Evolutionary conservation across 306 rosid genomes (phyloP).

Genomic region (Vigna nakashimae): DNA sequence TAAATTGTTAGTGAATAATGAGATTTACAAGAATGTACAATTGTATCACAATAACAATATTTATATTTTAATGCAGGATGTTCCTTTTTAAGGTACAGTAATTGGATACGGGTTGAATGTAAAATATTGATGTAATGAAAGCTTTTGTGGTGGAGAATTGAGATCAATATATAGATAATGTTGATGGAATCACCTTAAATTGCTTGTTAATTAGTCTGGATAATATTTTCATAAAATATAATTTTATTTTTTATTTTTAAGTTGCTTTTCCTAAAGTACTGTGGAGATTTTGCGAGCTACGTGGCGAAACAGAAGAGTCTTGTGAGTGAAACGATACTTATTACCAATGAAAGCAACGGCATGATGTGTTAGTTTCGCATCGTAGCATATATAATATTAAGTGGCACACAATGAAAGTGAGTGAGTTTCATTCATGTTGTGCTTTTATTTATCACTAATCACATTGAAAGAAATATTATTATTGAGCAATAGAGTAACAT

Average conservation of each 20-base stretch:
- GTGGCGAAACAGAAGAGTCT: not conserved
- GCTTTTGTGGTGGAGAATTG: not conserved
- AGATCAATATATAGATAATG: not conserved
- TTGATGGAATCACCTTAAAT: not conserved
- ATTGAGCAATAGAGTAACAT: no score
- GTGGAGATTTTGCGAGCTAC: not conserved
- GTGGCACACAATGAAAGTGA: no score
- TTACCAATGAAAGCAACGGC: no score
- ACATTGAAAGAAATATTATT: no score
- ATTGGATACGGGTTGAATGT: not conserved
- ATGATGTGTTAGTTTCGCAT: no score
- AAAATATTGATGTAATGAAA: not conserved
- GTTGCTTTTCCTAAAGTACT: not conserved
- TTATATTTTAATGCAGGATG: not conserved
- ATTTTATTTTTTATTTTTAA: not conserved
- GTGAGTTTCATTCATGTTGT: no score
- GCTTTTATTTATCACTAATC: no score
- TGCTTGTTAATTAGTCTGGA: not conserved
- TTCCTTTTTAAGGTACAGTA: not conserved
- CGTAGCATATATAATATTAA: no score
- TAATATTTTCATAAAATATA: conserved; percentile 4
- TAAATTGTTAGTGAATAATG: no score
- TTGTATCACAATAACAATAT: not conserved
- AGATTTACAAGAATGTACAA: no score
- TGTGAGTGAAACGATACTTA: not conserved